phyloP scores from a whole-genome alignment of 2,329 filamentous ascomycete genomes.

The Lecanosticta acicola region DNA sequence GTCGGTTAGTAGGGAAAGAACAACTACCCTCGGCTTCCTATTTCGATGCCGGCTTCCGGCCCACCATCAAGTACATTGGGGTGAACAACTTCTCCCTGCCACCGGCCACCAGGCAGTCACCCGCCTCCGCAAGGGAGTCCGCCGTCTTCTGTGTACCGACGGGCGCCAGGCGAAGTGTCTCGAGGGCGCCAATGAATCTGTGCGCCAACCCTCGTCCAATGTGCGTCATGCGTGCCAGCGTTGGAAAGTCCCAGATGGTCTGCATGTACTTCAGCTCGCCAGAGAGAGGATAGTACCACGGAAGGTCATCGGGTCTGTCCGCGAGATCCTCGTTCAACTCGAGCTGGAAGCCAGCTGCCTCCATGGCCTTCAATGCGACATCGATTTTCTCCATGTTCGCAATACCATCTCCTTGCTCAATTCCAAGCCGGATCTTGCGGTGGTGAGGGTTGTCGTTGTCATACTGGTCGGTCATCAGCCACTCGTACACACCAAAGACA shows the following conservation, averaged over 20 bases:
- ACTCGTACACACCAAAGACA: constrained; percentile 95
- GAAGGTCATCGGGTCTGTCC: constrained; percentile 64
- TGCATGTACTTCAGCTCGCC: constrained; percentile 81
- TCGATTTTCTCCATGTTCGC: constrained; percentile 91
- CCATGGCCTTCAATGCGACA: constrained; percentile 76
- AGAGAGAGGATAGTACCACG: constrained; percentile 92
- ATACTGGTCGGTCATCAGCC: constrained; percentile 96
- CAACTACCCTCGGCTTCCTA: constrained; percentile 1
- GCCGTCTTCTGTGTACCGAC: constrained; percentile 88
- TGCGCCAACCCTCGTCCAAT: constrained; percentile 71
- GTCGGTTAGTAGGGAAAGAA: neutral
- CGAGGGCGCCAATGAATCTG: constrained; percentile 70
- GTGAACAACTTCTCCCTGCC: constrained; percentile 87
- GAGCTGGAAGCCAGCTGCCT: constrained; percentile 79
- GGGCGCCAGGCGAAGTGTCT: constrained; percentile 72
- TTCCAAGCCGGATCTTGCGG: constrained; percentile 84
- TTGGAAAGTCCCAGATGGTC: constrained; percentile 70
- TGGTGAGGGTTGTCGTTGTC: constrained; percentile 83
- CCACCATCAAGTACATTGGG: constrained; percentile 97
- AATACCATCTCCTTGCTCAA: constrained; percentile 94
- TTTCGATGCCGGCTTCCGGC: constrained; percentile 62
- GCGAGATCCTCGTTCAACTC: constrained; percentile 83
- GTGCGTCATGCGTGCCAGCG: constrained; percentile 84
- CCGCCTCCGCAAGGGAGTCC: constrained; percentile 75
- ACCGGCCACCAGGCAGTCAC: constrained; percentile 80